phyloP scores from a whole-genome alignment of 2,329 filamentous ascomycete species.

The Fusarium keratoplasticum region DNA sequence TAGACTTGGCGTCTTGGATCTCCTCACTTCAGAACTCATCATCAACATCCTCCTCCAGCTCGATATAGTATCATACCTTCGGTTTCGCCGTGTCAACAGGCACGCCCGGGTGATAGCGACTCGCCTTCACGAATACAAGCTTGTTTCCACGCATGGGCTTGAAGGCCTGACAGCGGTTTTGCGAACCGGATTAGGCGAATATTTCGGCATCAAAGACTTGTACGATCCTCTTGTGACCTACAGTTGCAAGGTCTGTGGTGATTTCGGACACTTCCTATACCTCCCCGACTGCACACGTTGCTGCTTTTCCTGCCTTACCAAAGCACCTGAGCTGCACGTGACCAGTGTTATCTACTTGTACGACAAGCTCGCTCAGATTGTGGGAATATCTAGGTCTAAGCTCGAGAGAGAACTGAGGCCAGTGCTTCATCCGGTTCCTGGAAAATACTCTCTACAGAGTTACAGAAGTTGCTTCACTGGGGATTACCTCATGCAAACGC shows the following conservation, averaged over 20 bases:
- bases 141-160: background rate
- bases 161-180: slow-evolving; percentile 1
- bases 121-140: background rate
- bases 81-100: slow-evolving; percentile 1
- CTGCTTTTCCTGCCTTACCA: slow-evolving; percentile 12
- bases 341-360: too few relatives aligned
- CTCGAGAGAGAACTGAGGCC: background rate
- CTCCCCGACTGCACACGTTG: slow-evolving; percentile 10
- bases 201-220: background rate
- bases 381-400: too few relatives aligned
- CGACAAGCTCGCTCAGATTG: too few relatives aligned
- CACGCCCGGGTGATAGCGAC: background rate
- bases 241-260: background rate
- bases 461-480: too few relatives aligned
- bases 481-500: too few relatives aligned
- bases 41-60: background rate
- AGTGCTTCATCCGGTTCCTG: too few relatives aligned
- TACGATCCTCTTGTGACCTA: background rate
- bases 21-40: background rate
- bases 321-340: background rate
- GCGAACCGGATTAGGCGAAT: background rate
- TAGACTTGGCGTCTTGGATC: background rate
- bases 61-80: slow-evolving; percentile 1
- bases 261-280: slow-evolving; percentile 10
- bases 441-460: too few relatives aligned